Evolutionary conservation across 768 basidiomycete species (phyloP).

Genomic region (Hydnomerulius pinastri): DNA sequence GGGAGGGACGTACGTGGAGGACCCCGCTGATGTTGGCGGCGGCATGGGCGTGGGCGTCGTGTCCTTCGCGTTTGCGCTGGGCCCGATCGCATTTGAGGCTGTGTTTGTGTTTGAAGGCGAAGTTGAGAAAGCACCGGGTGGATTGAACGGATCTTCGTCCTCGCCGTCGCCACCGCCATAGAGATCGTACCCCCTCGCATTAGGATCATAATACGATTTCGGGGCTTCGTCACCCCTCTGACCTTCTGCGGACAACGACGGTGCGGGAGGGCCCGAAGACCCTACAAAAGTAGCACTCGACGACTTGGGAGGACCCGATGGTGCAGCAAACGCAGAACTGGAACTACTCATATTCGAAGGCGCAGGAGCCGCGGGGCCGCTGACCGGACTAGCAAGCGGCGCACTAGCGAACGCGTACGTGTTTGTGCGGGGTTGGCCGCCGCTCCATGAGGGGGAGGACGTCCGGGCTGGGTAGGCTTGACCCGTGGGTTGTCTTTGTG

Average conservation of each 20-base stretch:
- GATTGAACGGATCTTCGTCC: constrained; percentile 11
- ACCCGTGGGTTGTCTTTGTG: constrained; percentile 1
- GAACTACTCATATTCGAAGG: too few relatives aligned
- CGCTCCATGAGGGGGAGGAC: constrained; percentile 7
- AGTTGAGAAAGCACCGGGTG: not conserved
- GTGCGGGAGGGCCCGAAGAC: too few relatives aligned
- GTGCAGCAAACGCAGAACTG: too few relatives aligned
- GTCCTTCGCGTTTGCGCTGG: not conserved
- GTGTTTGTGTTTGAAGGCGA: constrained; percentile 2
- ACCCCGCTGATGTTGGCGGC: constrained; percentile 11
- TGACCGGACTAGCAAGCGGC: constrained; percentile 17
- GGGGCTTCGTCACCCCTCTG: too few relatives aligned
- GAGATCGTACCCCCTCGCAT: constrained; percentile 30
- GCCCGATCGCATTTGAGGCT: constrained; percentile 4
- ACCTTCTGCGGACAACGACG: too few relatives aligned
- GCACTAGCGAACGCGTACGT: constrained; percentile 11
- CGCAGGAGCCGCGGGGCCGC: constrained; percentile 1
- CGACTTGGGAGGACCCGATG: too few relatives aligned
- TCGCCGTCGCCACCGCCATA: constrained; percentile 19
- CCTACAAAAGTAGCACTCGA: too few relatives aligned
- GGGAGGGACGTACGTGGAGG: constrained; percentile 1
- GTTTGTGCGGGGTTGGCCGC: constrained; percentile 13
- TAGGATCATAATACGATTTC: constrained; percentile 39
- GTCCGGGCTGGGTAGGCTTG: constrained; percentile 3
- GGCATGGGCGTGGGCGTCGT: not conserved